phyloP scores from a whole-genome alignment of 768 basidiomycete genomes.

The Amanita thiersii region DNA sequence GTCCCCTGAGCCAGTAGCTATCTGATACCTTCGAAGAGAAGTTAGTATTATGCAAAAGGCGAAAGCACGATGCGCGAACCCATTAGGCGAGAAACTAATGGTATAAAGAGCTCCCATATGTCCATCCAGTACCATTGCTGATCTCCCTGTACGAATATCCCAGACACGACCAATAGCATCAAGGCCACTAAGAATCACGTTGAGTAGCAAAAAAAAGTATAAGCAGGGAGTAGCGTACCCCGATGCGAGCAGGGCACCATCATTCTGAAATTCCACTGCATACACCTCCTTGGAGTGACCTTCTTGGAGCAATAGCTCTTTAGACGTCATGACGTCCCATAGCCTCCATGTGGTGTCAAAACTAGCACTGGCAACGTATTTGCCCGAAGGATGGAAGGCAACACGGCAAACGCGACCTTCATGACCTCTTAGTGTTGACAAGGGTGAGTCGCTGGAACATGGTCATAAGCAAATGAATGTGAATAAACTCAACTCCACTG shows the following conservation, averaged over 20 bases:
- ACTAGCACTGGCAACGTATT: conserved; percentile 89
- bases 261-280: conserved; percentile 90
- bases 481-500: too few relatives aligned
- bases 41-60: conserved; percentile 8
- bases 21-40: conserved; percentile 67
- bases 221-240: conserved; percentile 49
- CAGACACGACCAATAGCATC: conserved; percentile 97
- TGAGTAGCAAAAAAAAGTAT: conserved; percentile 4
- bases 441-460: conserved; percentile 72
- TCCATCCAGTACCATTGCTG: conserved; percentile 96
- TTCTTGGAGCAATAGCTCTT: conserved; percentile 86
- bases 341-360: conserved; percentile 97
- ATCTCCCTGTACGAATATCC: conserved; percentile 92
- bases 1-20: conserved; percentile 94
- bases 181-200: conserved; percentile 54
- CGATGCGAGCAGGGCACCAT: conserved; percentile 87
- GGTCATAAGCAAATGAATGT: too few relatives aligned
- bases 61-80: conserved; percentile 45
- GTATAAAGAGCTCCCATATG: conserved; percentile 90
- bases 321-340: conserved; percentile 83
- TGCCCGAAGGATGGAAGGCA: conserved; percentile 93
- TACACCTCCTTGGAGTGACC: conserved; percentile 98
- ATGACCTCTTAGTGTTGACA: conserved; percentile 86
- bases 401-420: conserved; percentile 87
- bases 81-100: conserved; percentile 91